Percentiles rank a stretch among this genome's conserved stretches.
Conservation (phyloP, 805 yeast genomes). For the Candida verbasci region DNA sequence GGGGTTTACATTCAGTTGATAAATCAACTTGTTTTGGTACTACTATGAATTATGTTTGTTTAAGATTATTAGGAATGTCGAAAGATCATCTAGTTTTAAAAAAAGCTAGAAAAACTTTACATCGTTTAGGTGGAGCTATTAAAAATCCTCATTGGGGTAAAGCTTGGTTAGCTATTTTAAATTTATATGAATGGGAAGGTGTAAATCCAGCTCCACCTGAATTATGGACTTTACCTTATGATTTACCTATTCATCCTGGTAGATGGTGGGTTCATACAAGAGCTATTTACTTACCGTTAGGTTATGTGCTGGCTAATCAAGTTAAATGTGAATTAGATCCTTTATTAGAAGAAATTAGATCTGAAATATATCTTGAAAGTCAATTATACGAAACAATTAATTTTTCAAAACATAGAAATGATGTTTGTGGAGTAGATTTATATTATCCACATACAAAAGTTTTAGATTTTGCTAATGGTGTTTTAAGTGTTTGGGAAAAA, state of each 20-base stretch:
- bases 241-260: slow-evolving; percentile 84
- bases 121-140: slow-evolving; percentile 80
- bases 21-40: slow-evolving; percentile 97
- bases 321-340: slow-evolving; percentile 59
- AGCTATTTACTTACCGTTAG: slow-evolving; percentile 82
- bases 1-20: slow-evolving; percentile 94
- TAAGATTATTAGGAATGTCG: slow-evolving; percentile 75
- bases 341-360: slow-evolving; percentile 59
- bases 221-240: slow-evolving; percentile 81
- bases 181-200: slow-evolving; percentile 90
- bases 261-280: slow-evolving; percentile 99
- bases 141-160: slow-evolving; percentile 98
- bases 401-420: slow-evolving; percentile 69
- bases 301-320: slow-evolving; percentile 64
- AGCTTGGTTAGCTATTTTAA: slow-evolving; percentile 78
- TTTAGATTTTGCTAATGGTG: slow-evolving; percentile 57
- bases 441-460: slow-evolving; percentile 86
- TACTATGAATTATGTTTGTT: slow-evolving; percentile 73
- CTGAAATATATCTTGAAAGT: slow-evolving; percentile 61
- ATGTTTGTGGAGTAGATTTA: slow-evolving; percentile 85
- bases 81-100: slow-evolving; percentile 71
- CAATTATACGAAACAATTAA: slow-evolving; percentile 58
- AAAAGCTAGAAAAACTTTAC: slow-evolving; percentile 70
- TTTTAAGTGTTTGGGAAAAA: slow-evolving; percentile 62
- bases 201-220: slow-evolving; percentile 99